Evolutionary conservation across 768 basidiomycete species (phyloP).

Genomic region (Thelephora ganbajun): DNA sequence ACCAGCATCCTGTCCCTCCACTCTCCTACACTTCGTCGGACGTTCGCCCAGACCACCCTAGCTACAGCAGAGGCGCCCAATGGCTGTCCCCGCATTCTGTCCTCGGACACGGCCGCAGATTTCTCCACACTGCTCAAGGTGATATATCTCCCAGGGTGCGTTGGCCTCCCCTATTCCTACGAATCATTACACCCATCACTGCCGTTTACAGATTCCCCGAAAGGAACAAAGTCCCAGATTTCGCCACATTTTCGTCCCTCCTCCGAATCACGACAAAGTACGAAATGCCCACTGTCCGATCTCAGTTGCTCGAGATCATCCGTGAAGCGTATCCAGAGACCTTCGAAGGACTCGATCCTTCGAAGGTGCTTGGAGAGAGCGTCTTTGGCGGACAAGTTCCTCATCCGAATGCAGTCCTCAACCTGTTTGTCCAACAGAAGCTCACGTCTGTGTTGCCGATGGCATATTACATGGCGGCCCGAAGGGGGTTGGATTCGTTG

Average conservation of each 20-base stretch:
- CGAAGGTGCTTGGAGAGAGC: background rate
- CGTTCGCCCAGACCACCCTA: background rate
- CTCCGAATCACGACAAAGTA: background rate
- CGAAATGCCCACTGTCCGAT: background rate
- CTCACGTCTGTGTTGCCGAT: background rate
- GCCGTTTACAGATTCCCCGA: background rate
- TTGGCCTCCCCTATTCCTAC: background rate
- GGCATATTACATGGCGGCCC: background rate
- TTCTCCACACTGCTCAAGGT: background rate
- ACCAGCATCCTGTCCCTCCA: background rate
- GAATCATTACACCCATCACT: too few species aligned
- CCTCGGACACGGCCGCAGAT: background rate
- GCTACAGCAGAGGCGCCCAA: background rate
- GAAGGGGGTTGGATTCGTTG: background rate
- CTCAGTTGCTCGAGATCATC: background rate
- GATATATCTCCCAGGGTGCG: background rate
- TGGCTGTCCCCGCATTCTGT: background rate
- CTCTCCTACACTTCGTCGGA: background rate
- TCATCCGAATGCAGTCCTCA: background rate
- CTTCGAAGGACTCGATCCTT: background rate
- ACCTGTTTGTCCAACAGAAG: background rate
- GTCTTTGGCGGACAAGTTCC: background rate
- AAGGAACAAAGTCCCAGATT: background rate
- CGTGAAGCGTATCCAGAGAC: background rate
- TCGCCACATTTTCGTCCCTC: background rate